These are phyloP conservation scores for Camellia oleifera DNA, from an alignment of 179 eudicot species.

Conservation along the genomic window DNA sequence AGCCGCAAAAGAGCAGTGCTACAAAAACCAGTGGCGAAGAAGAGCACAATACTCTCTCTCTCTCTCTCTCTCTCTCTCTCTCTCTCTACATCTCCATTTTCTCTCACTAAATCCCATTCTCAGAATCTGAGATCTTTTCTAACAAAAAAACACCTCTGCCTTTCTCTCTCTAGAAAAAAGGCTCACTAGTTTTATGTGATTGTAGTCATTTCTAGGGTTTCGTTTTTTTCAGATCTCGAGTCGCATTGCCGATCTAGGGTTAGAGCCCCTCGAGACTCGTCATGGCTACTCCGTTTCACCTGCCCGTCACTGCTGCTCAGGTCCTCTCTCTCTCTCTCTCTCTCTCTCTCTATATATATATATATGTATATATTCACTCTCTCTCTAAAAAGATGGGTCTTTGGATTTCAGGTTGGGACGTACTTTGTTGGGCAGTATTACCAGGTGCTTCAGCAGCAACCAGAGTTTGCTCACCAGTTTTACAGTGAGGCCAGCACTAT, in stretches of 20 bases:
- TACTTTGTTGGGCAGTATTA: conserved; percentile 90
- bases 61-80: background rate
- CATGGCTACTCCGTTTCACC: conserved; percentile 31
- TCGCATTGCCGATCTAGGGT: conserved; percentile 21
- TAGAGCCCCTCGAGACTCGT: background rate
- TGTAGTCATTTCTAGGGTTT: background rate
- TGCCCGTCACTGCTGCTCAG: conserved; percentile 28
- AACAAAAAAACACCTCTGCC: background rate
- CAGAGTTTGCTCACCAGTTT: conserved; percentile 81
- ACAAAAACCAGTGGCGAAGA: conserved; percentile 14
- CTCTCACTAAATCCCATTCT: conserved; percentile 3
- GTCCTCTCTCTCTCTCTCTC: background rate
- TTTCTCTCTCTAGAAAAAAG: background rate
- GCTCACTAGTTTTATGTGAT: background rate
- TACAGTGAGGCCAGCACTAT: conserved; percentile 82
- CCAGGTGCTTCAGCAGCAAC: conserved; percentile 61
- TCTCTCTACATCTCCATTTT: background rate
- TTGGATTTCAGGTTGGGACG: conserved; percentile 58
- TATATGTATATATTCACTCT: background rate
- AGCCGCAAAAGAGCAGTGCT: conserved; percentile 1
- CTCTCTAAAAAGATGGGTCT: background rate
- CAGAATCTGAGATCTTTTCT: background rate
- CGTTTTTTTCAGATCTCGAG: conserved; percentile 15
- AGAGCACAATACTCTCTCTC: background rate
- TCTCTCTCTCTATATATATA: background rate